A percentile compares a stretch with the other conserved stretches of the same genome.
phyloP scores from a whole-genome alignment of 495 filamentous ascomycete genomes.

The Talaromyces wortmannii region DNA sequence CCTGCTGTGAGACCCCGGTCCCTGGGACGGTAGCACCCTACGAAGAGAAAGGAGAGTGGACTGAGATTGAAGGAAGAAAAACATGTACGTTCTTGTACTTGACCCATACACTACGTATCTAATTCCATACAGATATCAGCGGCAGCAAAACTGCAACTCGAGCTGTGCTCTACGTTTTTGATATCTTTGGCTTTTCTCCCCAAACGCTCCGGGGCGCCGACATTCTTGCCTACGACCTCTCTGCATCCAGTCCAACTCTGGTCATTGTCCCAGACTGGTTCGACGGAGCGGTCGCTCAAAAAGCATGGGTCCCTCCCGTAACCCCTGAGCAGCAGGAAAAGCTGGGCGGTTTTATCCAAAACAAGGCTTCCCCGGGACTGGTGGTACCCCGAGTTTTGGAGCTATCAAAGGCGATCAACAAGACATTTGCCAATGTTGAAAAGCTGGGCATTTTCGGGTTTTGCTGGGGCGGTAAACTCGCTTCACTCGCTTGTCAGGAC shows the following conservation, averaged over 20 bases:
- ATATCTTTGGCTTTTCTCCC: conserved; percentile 19
- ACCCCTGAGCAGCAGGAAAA: conserved; percentile 10
- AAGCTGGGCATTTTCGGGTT: conserved; percentile 15
- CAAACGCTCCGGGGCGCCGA: conserved; percentile 23
- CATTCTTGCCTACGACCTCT: conserved; percentile 1
- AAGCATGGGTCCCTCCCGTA: conserved; percentile 13
- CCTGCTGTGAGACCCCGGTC: conserved; percentile 6
- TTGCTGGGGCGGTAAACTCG: conserved; percentile 21
- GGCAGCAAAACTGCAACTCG: conserved; percentile 13
- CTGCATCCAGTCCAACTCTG: conserved; percentile 12
- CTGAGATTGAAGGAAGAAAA: conserved; percentile 16
- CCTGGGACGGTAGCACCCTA: conserved; percentile 9
- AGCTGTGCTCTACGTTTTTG: conserved; percentile 21
- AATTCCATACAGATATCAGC: conserved; percentile 12
- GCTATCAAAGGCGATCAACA: conserved; percentile 8
- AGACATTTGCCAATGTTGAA: conserved; percentile 10
- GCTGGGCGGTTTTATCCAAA: conserved; percentile 7
- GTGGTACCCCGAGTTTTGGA: conserved; percentile 3
- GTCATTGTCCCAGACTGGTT: conserved; percentile 32
- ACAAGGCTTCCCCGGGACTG: background rate
- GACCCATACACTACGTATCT: background rate
- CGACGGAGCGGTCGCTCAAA: conserved; percentile 6
- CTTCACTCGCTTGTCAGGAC: conserved; percentile 7
- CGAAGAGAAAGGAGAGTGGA: conserved; percentile 14
- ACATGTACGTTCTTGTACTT: conserved; percentile 14